Evolutionary conservation across 2,329 filamentous ascomycete genomes (phyloP), one percentile per base, ranked within the genome.

Genomic region (Alternaria consortialis): DNA sequence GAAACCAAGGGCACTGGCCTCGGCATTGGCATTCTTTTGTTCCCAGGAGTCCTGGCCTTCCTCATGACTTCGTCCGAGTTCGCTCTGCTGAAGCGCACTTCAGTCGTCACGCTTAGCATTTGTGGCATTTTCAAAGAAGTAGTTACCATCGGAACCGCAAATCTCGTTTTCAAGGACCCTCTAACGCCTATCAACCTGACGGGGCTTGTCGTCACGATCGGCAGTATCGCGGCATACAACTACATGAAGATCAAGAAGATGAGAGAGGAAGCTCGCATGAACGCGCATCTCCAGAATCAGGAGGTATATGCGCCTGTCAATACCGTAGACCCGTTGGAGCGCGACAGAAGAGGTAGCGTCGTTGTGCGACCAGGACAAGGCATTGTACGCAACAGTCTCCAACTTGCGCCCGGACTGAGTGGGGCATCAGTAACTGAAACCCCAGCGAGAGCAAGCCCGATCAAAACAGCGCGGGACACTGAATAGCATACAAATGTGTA

Each of bases 111-210:
- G 0, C 85, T 99, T 46, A 96, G 91, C 53, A 97, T 99, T 70
- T 97, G 94, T 64, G 95, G 95, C 63, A 98, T 99, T 64, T 98
- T 99, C 85, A 99, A 99, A 79, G 95, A 99, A 81, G 95, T 98
- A 40, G 90, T 99, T 56, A 99, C 95, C 13, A 98, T 99, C 73
- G 90, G 88, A 40, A 93, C 93, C 1, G 94, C 94, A 0, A 91
- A 93, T 8, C 78, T 96, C 29, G 88, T 97, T 4, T 99, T 97
- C 82, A 87, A 95, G 71, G 95, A 99, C 76, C 87, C 86, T 50
- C 86, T 99, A 46, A 97, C 94, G 0, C 83, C 90, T 0, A 88
- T 99, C 82, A 99, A 99, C 77, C 83, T 97, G 9, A 86, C 91
- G 15, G 95, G 95, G 7, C 83, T 99, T 12, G 75, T 96, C n/a